Base-by-base conservation (phyloP, 495 filamentous ascomycete species). In the Penicillium antarcticum region DNA sequence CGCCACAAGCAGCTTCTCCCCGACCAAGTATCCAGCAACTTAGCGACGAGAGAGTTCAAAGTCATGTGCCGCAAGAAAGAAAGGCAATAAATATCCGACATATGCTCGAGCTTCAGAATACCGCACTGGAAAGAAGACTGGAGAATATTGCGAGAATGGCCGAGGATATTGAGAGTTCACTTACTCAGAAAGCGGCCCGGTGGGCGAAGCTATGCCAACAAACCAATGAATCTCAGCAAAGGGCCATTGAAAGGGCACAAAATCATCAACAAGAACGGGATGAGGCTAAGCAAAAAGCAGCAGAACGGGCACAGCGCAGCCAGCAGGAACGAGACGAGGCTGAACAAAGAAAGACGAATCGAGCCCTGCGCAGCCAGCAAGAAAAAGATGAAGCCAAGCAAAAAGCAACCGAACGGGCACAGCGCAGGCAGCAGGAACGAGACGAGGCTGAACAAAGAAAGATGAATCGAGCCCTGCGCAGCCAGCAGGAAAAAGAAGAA, bases 61-160 rank as follows among this genome's bases (percentile, higher is more conserved):
- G 4, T 43, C 7, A 43, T 43, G 41, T 19, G 11, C 11, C 12
- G 3, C 29, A 12, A 16, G 41, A 43, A 43, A 19, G 1, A 43
- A 43, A 43, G 29, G 19, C 41, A 16, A 24, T 19, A 12, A 43
- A 43, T 24, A 43, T 43, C 16, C 41, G 16, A 43, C 23, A 11
- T 43, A 43, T 31, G 41, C 41, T 13, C 3, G 16, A 43, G 16
- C 41, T 43, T 43, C 41, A 31, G 23, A 31, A 43, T 43, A 24
- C 41, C 41, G 41, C 41, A 43, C 23, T 43, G 41, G 41, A 43
- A 31, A 43, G 19, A 16, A 43, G 29, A 31, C 29, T 43, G 16
- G 41, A 18, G 19, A 23, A 24, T 29, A 43, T 43, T 43, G 19
- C 41, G 21, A 43, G 23, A 31, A 43, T 43, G 41, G 23, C 19